A percentile compares a stretch with the other conserved stretches of the same genome.
These are phyloP conservation scores for Violaceomyces palustris DNA, from an alignment of 1,284 basidiomycete species.

Conservation along the genomic window DNA sequence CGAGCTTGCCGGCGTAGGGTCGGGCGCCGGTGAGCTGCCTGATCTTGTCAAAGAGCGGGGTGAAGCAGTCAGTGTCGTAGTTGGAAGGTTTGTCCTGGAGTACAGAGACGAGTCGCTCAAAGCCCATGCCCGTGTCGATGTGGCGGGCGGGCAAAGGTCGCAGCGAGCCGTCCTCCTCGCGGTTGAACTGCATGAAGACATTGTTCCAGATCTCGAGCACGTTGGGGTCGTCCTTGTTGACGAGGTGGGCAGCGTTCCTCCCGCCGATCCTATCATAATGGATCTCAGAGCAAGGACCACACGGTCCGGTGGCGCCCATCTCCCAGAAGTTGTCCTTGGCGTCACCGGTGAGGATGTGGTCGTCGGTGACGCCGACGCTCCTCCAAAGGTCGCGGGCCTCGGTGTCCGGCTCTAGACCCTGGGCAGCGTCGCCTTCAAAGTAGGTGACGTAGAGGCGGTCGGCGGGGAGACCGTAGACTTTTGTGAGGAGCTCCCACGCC, in stretches of 20 bases:
- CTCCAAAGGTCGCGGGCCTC: constrained; percentile 81
- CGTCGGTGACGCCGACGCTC: constrained; percentile 76
- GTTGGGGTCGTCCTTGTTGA: constrained; percentile 90
- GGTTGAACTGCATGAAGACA: constrained; percentile 98
- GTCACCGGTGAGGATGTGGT: constrained; percentile 86
- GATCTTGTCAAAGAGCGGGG: constrained; percentile 80
- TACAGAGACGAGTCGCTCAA: constrained; percentile 91
- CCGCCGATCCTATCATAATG: constrained; percentile 94
- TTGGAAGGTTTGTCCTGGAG: constrained; percentile 88
- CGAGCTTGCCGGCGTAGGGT: constrained; percentile 82
- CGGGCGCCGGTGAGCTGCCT: constrained; percentile 84
- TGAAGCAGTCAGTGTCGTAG: constrained; percentile 95
- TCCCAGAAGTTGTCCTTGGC: constrained; percentile 99
- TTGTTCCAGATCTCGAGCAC: constrained; percentile 99
- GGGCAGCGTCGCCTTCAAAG: constrained; percentile 86
- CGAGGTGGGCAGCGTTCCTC: constrained; percentile 81
- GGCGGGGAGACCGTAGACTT: constrained; percentile 78
- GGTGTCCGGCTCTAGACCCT: constrained; percentile 79
- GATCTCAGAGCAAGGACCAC: constrained; percentile 95
- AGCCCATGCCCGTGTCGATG: constrained; percentile 98
- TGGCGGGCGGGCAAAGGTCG: constrained; percentile 82
- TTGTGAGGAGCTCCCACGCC: constrained; percentile 90
- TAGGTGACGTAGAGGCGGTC: constrained; percentile 95
- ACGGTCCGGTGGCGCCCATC: constrained; percentile 97
- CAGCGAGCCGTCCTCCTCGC: constrained; percentile 79